Conservation (phyloP, 495 filamentous ascomycete species). For the Trichoderma orchidacearum region DNA sequence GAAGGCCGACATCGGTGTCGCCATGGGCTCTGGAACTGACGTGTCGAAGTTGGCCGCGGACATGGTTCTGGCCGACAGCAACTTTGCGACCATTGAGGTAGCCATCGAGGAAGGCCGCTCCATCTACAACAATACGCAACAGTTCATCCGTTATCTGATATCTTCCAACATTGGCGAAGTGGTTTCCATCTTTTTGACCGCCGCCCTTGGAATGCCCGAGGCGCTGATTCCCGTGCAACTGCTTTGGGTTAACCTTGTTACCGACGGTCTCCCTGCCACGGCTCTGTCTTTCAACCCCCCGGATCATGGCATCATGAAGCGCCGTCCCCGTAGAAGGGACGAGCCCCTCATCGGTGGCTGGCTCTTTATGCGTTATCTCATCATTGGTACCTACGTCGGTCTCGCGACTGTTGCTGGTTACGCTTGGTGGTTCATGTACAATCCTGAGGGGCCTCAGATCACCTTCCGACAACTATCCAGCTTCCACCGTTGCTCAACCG, state of each 20-base stretch:
- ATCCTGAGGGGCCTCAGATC: slow-evolving; percentile 83
- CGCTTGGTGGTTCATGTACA: slow-evolving; percentile 99
- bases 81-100: slow-evolving; percentile 94
- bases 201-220: slow-evolving; percentile 94
- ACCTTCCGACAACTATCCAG: slow-evolving; percentile 83
- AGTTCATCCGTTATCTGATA: slow-evolving; percentile 98
- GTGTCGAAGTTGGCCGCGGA: slow-evolving; percentile 94
- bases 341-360: slow-evolving; percentile 86
- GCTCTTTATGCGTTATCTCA: slow-evolving; percentile 96
- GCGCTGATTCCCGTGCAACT: slow-evolving; percentile 95
- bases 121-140: slow-evolving; percentile 99
- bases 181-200: slow-evolving; percentile 97
- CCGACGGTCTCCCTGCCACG: slow-evolving; percentile 92
- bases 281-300: slow-evolving; percentile 95
- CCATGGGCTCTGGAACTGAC: slow-evolving; percentile 97
- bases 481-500: slow-evolving; percentile 81
- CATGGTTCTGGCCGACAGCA: slow-evolving; percentile 98
- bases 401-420: slow-evolving; percentile 93
- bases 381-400: slow-evolving; percentile 91
- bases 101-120: slow-evolving; percentile 95
- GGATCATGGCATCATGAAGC: slow-evolving; percentile 93
- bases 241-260: slow-evolving; percentile 98
- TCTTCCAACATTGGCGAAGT: slow-evolving; percentile 99
- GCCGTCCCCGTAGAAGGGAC: slow-evolving; percentile 79
- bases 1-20: slow-evolving; percentile 97